Evolutionary conservation across 345 rosid genomes (phyloP).

Genomic region (Eucalyptus erythrocorys): DNA sequence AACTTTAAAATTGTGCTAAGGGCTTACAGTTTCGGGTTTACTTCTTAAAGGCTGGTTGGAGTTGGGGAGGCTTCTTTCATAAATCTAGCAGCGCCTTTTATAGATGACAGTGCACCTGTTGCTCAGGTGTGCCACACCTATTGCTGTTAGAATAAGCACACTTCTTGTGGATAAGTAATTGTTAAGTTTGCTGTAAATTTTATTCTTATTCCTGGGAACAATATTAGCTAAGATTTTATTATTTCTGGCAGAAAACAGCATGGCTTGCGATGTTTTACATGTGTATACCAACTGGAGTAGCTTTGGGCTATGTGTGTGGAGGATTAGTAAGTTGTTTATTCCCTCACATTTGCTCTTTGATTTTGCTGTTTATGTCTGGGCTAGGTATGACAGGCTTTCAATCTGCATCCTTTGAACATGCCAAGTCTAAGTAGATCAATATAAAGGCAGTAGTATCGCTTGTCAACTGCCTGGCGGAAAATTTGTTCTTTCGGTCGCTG

Average conservation of each 20-base stretch:
- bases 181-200: not conserved
- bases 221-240: not conserved
- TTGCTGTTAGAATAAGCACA: not conserved
- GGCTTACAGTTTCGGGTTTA: not conserved
- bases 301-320: slow-evolving; percentile 88
- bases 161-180: not conserved
- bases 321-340: slow-evolving; percentile 57
- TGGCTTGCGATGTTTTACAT: slow-evolving; percentile 96
- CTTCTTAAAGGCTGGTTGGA: slow-evolving; percentile 68
- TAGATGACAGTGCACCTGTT: slow-evolving; percentile 86
- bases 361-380: not conserved
- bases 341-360: not conserved
- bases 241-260: slow-evolving; percentile 54
- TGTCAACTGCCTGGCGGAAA: not conserved
- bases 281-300: slow-evolving; percentile 94
- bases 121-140: slow-evolving; percentile 34
- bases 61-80: slow-evolving; percentile 99
- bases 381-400: not conserved
- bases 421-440: not conserved
- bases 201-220: not conserved
- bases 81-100: slow-evolving; percentile 97
- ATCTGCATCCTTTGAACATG: not conserved
- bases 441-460: not conserved
- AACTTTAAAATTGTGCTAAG: not conserved
- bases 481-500: not conserved